A percentile compares a stretch with the other conserved stretches of the same genome.
These are phyloP conservation scores for Isatis lusitanica DNA, from an alignment of 441 rosid species.

Conservation along the genomic window DNA sequence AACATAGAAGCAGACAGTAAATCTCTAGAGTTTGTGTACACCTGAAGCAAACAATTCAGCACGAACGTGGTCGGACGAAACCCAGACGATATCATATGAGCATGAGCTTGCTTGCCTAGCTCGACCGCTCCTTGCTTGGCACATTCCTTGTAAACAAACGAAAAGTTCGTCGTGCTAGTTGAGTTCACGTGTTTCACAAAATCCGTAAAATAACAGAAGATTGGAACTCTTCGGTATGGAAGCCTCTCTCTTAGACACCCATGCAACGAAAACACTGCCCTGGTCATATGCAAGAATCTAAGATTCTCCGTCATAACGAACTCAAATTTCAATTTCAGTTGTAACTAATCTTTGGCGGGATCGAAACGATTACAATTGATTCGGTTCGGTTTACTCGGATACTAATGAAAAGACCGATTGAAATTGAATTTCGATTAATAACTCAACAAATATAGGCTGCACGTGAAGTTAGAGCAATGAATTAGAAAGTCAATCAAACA, in stretches of 20 bases:
- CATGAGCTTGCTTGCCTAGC: slow-evolving; percentile 75
- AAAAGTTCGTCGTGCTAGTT: slow-evolving; percentile 49
- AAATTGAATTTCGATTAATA: neutral
- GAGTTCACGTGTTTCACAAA: slow-evolving; percentile 32
- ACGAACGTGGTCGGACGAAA: slow-evolving; percentile 67
- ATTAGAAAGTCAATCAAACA: neutral
- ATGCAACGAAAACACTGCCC: slow-evolving; percentile 12
- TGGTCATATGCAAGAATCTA: slow-evolving; percentile 26
- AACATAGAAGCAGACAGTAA: slow-evolving; percentile 47
- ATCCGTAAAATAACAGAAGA: slow-evolving; percentile 40
- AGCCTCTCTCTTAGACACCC: neutral
- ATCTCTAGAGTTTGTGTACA: slow-evolving; percentile 50
- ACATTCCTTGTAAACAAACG: slow-evolving; percentile 69
- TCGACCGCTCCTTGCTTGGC: slow-evolving; percentile 40
- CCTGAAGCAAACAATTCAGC: slow-evolving; percentile 62
- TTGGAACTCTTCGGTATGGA: slow-evolving; percentile 6
- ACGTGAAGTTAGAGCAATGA: too few species aligned
- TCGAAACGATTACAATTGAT: neutral
- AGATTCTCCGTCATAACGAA: slow-evolving; percentile 22
- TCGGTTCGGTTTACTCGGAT: slow-evolving; percentile 13
- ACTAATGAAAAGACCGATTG: neutral
- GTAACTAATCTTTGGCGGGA: slow-evolving; percentile 26
- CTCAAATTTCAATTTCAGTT: neutral
- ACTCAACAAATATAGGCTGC: too few species aligned
- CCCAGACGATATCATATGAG: slow-evolving; percentile 66